Evolutionary conservation across 345 rosid genomes (phyloP), one percentile per base, ranked within the genome.

Genomic region (Boechera retrofracta): DNA sequence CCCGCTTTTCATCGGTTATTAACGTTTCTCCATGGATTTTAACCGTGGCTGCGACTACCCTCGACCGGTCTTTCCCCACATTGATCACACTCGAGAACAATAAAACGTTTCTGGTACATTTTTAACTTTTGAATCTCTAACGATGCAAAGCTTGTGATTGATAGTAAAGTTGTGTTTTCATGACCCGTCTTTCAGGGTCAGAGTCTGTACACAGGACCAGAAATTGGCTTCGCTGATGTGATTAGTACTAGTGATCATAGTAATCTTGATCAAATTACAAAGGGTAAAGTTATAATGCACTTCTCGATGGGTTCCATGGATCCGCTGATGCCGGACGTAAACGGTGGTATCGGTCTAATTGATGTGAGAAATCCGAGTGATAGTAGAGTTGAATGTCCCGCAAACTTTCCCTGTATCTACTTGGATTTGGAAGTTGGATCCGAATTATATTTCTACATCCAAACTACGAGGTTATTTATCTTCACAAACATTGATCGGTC

Each of bases 11-110:
- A 47, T 70, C 90, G 7, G 84, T 85, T 35, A 24, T 67, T 2
- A 87, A 87, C 51, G 55, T 79, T 0, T 79, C 88, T 38, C 88
- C 90, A 16, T 87, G 87, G 90, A 64, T 85, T 36, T 29, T 85
- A 49, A 83, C 85, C 0, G 84, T 87, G 3, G 88, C 85, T 31
- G 87, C 83, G 2, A 83, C 75, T 28, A 85, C 83, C 18, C 57
- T 83, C 35, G 88, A 87, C 26, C 85, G 86, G 64, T 77, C 85
- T 7, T 81, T 84, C 67, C 61, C 80, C 3, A 71, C 83, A 39
- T 35, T 61, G 5, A 66, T 79, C 15, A 69, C 79, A 47, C 79
- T 79, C 13, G 77, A 47, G 29, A 79, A 79, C 62, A 79, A 79
- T 57, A 12, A 16, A 57, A 72, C 80, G 2, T 33, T 63, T 1